Percentiles rank a stretch among this genome's conserved stretches.
Conservation (phyloP, 2,329 filamentous ascomycete species). For the Ophiostoma himal-ulmi region DNA sequence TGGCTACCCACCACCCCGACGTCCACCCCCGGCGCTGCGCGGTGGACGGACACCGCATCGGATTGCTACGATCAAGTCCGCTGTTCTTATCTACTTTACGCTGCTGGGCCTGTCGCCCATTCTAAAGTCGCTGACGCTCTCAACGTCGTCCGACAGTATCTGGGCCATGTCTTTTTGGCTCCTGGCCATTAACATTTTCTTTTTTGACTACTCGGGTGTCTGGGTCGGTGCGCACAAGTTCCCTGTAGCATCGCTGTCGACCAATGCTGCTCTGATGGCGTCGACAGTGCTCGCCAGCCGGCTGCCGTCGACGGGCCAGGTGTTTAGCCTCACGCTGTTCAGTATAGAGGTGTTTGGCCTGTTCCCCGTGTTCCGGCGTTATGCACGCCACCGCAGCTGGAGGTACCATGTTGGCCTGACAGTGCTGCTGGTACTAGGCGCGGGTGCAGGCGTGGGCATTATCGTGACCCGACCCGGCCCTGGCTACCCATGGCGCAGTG, state of each 20-base stretch:
- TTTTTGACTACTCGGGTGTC: conserved; percentile 84
- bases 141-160: conserved; percentile 88
- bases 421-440: conserved; percentile 66
- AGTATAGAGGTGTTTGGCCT: conserved; percentile 95
- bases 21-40: conserved; percentile 34
- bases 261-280: conserved; percentile 94
- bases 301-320: conserved; percentile 82
- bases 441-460: conserved; percentile 70
- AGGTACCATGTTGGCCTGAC: conserved; percentile 74
- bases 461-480: conserved; percentile 46
- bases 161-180: conserved; percentile 96
- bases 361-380: conserved; percentile 93
- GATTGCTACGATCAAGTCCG: conserved; percentile 82
- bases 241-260: conserved; percentile 67
- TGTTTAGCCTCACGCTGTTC: conserved; percentile 92
- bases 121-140: conserved; percentile 89
- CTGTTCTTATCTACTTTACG: conserved; percentile 85
- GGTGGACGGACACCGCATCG: conserved; percentile 44
- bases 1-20: conserved; percentile 26
- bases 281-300: conserved; percentile 89
- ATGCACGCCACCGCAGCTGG: conserved; percentile 77
- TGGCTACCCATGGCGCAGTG: conserved; percentile 48
- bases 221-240: conserved; percentile 53
- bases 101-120: conserved; percentile 90
- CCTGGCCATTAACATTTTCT: conserved; percentile 91